These are phyloP conservation scores for Aspergillus sclerotioniger DNA, from an alignment of 495 filamentous ascomycete genomes.

Conservation along the genomic window DNA sequence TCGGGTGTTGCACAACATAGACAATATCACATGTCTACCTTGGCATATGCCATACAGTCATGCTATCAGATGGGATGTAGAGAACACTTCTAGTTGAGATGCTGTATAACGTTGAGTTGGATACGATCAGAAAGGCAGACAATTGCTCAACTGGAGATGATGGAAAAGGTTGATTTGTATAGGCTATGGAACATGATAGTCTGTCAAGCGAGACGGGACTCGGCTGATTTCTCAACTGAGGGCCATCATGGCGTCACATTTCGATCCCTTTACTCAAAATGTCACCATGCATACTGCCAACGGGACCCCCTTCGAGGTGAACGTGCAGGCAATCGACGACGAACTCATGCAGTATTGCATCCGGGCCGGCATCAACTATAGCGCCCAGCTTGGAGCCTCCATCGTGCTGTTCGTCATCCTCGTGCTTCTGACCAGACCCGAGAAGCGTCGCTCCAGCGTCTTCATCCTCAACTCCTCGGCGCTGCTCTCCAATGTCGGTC, in stretches of 20 bases:
- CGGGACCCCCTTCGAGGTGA: constrained; percentile 52
- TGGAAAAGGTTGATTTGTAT: no score
- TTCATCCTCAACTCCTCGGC: constrained; percentile 65
- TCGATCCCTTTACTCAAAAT: constrained; percentile 59
- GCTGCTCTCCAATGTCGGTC: constrained; percentile 57
- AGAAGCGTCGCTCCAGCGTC: constrained; percentile 59
- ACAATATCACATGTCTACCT: background rate
- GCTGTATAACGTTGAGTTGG: no score
- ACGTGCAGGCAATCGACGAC: constrained; percentile 50
- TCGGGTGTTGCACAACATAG: constrained; percentile 25
- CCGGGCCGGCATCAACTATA: constrained; percentile 65
- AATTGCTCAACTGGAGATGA: no score
- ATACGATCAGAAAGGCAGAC: no score
- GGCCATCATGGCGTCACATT: constrained; percentile 24
- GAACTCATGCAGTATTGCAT: constrained; percentile 48
- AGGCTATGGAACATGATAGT: no score
- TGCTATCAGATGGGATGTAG: background rate
- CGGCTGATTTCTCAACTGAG: no score
- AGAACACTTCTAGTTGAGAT: no score
- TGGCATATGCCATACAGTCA: background rate
- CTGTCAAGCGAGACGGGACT: no score
- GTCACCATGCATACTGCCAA: constrained; percentile 52
- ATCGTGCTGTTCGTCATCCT: constrained; percentile 65
- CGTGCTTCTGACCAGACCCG: constrained; percentile 57
- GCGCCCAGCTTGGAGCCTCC: constrained; percentile 70